Conservation (phyloP, 176 grass and related monocot genomes). For the Rhynchospora pubera region DNA sequence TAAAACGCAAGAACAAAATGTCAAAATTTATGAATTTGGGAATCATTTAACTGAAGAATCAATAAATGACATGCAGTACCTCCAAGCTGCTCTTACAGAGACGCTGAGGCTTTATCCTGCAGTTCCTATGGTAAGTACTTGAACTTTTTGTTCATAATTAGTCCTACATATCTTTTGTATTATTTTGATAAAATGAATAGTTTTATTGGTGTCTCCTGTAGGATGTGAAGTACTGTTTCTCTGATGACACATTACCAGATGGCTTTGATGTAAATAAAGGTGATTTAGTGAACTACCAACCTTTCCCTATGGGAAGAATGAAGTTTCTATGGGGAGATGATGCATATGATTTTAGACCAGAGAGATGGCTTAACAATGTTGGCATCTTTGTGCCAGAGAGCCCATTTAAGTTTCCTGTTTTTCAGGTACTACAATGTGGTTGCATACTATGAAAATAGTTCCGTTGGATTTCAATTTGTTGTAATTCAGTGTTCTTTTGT, state of each 20-base stretch:
- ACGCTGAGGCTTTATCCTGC: conserved; percentile 40
- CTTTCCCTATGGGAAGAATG: conserved; percentile 25
- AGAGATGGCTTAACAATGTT: conserved; percentile 51
- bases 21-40: neutral
- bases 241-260: conserved; percentile 58
- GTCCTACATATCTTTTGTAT: no score
- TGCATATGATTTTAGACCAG: conserved; percentile 59
- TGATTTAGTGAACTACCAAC: conserved; percentile 61
- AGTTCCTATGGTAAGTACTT: conserved; percentile 39
- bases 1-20: conserved; percentile 11
- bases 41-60: no score
- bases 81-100: no score
- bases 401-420: conserved; percentile 63
- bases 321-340: conserved; percentile 60
- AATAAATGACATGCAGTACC: no score
- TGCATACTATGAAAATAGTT: no score
- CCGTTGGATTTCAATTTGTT: no score
- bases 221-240: conserved; percentile 58
- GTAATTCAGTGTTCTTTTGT: neutral
- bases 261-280: conserved; percentile 49
- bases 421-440: conserved; percentile 34
- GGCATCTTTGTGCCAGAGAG: conserved; percentile 47
- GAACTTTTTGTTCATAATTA: neutral
- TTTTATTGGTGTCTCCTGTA: neutral
- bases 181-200: no score